A percentile compares a stretch with the other conserved stretches of the same genome.
Conservation (phyloP, 2,329 filamentous ascomycete genomes). For the Colletotrichum tamarilloi region DNA sequence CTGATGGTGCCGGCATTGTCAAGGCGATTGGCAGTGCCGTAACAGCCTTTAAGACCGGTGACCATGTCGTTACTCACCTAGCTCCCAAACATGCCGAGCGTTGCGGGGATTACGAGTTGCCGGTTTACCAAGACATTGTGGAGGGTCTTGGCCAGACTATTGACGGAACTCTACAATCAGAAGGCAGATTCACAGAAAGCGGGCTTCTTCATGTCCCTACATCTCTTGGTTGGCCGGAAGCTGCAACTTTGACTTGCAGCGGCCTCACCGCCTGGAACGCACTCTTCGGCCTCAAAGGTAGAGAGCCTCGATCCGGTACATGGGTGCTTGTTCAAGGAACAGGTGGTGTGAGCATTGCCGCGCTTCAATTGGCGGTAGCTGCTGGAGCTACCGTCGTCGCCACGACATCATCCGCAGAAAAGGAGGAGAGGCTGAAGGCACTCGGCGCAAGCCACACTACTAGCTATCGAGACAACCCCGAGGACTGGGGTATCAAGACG, state of each 20-base stretch:
- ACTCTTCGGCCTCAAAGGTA: conserved; percentile 57
- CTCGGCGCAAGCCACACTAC: conserved; percentile 69
- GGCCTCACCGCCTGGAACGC: conserved; percentile 64
- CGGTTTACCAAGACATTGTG: conserved; percentile 36
- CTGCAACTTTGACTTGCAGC: conserved; percentile 60
- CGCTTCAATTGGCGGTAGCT: conserved; percentile 56
- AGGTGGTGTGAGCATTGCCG: conserved; percentile 51
- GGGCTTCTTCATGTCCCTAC: conserved; percentile 65
- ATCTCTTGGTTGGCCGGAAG: conserved; percentile 50
- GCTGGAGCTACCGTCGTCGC: conserved; percentile 66
- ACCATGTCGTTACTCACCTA: conserved; percentile 66
- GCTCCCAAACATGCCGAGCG: conserved; percentile 34
- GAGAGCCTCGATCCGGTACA: conserved; percentile 49
- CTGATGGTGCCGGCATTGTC: conserved; percentile 56
- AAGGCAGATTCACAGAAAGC: conserved; percentile 66
- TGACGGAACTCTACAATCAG: conserved; percentile 68
- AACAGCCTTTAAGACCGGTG: conserved; percentile 56
- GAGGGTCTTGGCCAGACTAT: conserved; percentile 40
- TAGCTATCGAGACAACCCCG: conserved; percentile 68
- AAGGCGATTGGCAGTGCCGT: conserved; percentile 65
- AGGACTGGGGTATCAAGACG: conserved; percentile 69
- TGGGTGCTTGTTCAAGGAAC: conserved; percentile 52
- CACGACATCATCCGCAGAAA: conserved; percentile 67
- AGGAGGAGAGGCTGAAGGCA: conserved; percentile 61
- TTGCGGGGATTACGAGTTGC: conserved; percentile 28